Base-by-base conservation (phyloP, 306 rosid species). In the Luffa acutangula region DNA sequence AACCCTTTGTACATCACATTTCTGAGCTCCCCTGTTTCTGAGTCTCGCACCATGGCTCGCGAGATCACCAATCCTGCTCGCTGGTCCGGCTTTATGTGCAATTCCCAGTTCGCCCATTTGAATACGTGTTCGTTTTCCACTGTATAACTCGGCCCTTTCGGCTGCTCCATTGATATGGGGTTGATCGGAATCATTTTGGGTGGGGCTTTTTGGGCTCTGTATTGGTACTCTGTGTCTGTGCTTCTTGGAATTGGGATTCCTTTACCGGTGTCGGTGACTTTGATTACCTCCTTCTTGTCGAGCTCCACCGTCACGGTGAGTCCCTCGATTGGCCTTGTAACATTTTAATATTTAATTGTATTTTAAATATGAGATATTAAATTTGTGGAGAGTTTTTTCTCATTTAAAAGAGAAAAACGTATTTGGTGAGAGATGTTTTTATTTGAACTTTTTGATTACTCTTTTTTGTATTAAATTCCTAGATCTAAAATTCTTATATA, bases 21-120 rank as follows among this genome's bases (percentile, higher is more conserved):
- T 80, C 98, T 88, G n/a, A 89, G 5, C 80, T 92, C 85, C 31
- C 80, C 85, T 45, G 94, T 82, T 5, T 89, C 92, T 13, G 94
- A 90, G 65, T 94, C 97, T 15, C 84, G 79, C 80, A 92, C 87
- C 78, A 79, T 84, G 0, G 86, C 98, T 59, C 80, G 88, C 2
- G 97, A 94, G 7, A 94, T 83, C 1, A 92, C 78, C 51, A 72
- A 49, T 1, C 98, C 98, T 0, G 96, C 93, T 76, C 94, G 84
- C 0, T 93, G 89, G 25, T 94, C 98, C 12, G 97, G 62, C 76
- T 84, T 94, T 1, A 94, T 9, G 36, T 92, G 98, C 45, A 94
- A 86, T 74, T 92, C 97, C 97, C 97, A 94, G 25, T 87, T 94
- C 6, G 93, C 96, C 98, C 97, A 94, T 82, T 83, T 92, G n/a